These are phyloP conservation scores for Cutaneotrichosporon sp. DNA, from an alignment of 1,284 basidiomycete genomes.

Conservation along the genomic window DNA sequence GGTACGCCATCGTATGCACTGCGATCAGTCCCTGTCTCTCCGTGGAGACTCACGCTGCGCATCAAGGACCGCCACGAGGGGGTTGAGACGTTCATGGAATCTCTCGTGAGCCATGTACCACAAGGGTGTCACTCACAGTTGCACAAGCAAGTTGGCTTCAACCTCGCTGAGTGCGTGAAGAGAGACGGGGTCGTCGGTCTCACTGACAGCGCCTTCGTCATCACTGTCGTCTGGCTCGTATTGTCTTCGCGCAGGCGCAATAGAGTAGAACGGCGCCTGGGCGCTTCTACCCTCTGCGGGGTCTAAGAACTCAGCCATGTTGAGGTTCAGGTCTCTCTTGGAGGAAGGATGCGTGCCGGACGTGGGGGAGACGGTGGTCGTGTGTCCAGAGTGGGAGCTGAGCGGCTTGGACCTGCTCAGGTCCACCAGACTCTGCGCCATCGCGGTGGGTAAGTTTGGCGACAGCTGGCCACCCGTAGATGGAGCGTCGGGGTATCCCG, in stretches of 20 bases:
- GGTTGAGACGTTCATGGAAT: slow-evolving; percentile 32
- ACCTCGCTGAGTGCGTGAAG: slow-evolving; percentile 24
- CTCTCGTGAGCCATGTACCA: slow-evolving; percentile 11
- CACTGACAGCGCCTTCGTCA: slow-evolving; percentile 9
- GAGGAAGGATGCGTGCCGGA: background rate
- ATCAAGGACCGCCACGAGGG: slow-evolving; percentile 29
- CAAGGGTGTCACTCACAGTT: slow-evolving; percentile 17
- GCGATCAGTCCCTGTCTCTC: background rate
- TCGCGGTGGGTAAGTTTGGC: background rate
- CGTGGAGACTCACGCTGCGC: slow-evolving; percentile 17
- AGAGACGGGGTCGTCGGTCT: slow-evolving; percentile 24
- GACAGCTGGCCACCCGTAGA: background rate
- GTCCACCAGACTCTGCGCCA: slow-evolving; percentile 4
- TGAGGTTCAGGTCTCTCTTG: slow-evolving; percentile 15
- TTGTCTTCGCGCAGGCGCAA: slow-evolving; percentile 11
- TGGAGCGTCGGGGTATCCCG: background rate
- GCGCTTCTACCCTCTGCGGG: slow-evolving; percentile 17
- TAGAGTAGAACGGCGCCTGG: slow-evolving; percentile 23
- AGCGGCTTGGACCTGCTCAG: background rate
- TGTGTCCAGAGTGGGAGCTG: background rate
- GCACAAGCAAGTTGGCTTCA: slow-evolving; percentile 26
- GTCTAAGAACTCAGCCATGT: slow-evolving; percentile 28
- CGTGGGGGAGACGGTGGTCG: background rate
- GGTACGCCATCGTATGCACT: slow-evolving; percentile 36
- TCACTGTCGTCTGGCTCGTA: background rate